Base-by-base conservation (phyloP, 2,329 filamentous ascomycete species). In the Ophiostoma ulmi region DNA sequence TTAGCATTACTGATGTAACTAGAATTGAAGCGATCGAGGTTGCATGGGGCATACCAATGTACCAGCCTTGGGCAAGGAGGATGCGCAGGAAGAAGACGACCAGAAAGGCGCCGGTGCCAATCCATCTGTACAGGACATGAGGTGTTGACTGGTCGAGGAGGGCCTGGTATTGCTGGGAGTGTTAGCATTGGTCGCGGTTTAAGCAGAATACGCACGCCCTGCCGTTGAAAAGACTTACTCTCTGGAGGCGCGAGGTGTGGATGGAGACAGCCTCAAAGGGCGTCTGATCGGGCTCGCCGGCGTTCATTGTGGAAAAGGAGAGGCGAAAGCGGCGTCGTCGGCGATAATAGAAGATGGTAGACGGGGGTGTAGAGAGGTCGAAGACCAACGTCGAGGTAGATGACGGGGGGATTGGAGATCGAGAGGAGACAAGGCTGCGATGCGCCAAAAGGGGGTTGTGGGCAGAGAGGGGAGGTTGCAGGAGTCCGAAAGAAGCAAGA, bases 121-220 rank as follows among this genome's bases (percentile, higher is more conserved):
- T 79, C 95, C 95, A 99, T 85, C 95, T 87, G 83, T 98, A 97
- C 72, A 90, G 83, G 70, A 93, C 89, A 80, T 88, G 96, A 17
- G 95, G 95, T 11, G 94, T 98, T 69, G 91, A 94, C 82, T 93
- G 91, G 82, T 99, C 95, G 75, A 99, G 89, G 74, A 95, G 92
- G 71, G 92, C 86, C 89, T 99, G 95, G 80, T 97, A 98, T 84
- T 93, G 87, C 93, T 97, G 80, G 35, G 11, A 20, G 20, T 44
- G 65, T 48, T 48, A 67, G 26, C 31, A 67, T 61, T 39, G 44
- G 39, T n/a, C 6, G 20, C 22, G 14, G 31, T 31, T 31, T 26
- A 1, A 5, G 17, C 1, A 35, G 22, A 22, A 10, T 7, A n/a
- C 5, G 48, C 31, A 3, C 31, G 26, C 5, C 14, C 26, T 31